Evolutionary conservation across 345 rosid species (phyloP), one percentile per base, ranked within the genome.

Genomic region (Fremontodendron californicum): DNA sequence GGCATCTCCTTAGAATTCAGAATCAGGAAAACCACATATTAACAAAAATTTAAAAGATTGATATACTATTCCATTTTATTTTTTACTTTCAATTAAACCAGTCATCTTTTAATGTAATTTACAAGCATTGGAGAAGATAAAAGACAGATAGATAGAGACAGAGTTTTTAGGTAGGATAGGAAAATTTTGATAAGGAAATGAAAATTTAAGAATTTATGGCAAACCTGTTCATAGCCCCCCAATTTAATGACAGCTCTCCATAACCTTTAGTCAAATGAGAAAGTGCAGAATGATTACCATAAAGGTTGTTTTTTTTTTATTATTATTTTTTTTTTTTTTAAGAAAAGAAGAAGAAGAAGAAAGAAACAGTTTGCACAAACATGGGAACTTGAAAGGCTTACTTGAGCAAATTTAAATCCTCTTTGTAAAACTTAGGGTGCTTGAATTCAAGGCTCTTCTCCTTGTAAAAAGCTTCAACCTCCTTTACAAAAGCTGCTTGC

Each of bases 221-320:
- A 27, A 78, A 90, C 94, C 90, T 85, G 90, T 58, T 90, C 91
- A 81, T 90, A 90, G 78, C 92, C 94, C 49, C 94, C 92, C 42
- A 89, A 79, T 77, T 81, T 89, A 75, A 87, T 89, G 75, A 90
- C 94, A 52, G 89, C 87, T 76, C 89, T 86, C 88, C 89, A 90
- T 54, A 90, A 84, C 84, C 94, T 90, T 49, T 67, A 77, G 4
- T 21, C 63, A 45, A 48, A 45, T 2, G 35, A 80, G 39, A 45
- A 37, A 15, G 21, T 0, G 27, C 31, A 33, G 43, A 62, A 27
- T 10, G 13, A 54, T 78, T 65, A 78, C 19, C 51, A 48, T 13
- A 31, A 13, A 19, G 54, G 31, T 65, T 58, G 2, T 35, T 66
- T 19, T 27, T 46, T 2, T 1, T 21, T 9, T n/a, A n/a, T n/a